Evolutionary conservation across 192 early-diverging fungal species (phyloP).

Genomic region (Coemansia sp.): DNA sequence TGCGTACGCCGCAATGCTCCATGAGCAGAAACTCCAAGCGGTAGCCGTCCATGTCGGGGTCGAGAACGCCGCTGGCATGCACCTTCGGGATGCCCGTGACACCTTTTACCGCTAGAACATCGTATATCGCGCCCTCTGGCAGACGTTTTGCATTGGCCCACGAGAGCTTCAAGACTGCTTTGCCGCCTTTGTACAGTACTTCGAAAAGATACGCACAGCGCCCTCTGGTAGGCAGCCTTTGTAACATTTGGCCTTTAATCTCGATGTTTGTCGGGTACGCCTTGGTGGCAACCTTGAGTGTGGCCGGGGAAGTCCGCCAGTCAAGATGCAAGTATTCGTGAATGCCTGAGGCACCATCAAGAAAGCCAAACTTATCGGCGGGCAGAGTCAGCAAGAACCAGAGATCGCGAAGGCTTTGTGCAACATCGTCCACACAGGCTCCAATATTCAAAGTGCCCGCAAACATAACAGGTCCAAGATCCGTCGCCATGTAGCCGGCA

Average conservation of each 20-base stretch:
- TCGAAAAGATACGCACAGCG: background rate
- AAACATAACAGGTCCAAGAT: background rate
- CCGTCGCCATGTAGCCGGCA: background rate
- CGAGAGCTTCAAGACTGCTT: slow-evolving; percentile 14
- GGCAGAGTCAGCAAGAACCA: background rate
- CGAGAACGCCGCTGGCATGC: slow-evolving; percentile 5
- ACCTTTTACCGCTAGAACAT: background rate
- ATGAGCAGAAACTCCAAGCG: slow-evolving; percentile 11
- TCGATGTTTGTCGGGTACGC: background rate
- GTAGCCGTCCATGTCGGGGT: slow-evolving; percentile 12
- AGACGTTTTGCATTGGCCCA: background rate
- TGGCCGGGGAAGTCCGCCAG: background rate
- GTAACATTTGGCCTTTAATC: background rate
- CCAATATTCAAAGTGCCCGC: background rate
- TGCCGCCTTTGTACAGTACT: background rate
- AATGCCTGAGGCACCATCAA: background rate
- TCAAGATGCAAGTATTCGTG: background rate
- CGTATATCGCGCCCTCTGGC: slow-evolving; percentile 15
- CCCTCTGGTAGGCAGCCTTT: background rate
- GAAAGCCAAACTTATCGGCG: background rate
- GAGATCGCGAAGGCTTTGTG: background rate
- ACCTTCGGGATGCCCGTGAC: slow-evolving; percentile 3
- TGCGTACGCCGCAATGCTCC: slow-evolving; percentile 11
- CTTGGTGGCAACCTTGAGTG: background rate
- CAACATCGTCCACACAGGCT: background rate